Conservation (phyloP, 1,284 basidiomycete species). For the Tilletia caries region DNA sequence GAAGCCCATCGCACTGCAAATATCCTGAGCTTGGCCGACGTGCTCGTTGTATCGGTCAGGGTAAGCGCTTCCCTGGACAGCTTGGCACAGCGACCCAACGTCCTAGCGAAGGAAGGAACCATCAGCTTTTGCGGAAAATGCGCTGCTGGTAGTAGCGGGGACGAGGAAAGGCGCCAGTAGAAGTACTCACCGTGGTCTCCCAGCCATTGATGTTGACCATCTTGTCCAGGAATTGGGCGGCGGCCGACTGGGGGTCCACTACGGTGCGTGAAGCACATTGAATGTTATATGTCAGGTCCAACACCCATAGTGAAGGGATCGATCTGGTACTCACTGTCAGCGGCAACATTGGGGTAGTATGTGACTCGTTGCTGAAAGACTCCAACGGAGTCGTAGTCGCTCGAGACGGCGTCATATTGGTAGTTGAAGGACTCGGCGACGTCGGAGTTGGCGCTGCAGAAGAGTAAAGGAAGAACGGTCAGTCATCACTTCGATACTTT, state of each 20-base stretch:
- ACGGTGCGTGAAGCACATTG: no score
- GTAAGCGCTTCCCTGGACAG: background rate
- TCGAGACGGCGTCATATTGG: background rate
- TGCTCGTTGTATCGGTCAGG: background rate
- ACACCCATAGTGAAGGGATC: background rate
- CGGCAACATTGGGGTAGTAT: constrained; percentile 5
- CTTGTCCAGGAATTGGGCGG: constrained; percentile 4
- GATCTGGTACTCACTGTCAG: background rate
- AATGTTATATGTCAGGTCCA: no score
- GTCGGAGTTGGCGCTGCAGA: background rate
- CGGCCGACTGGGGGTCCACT: background rate
- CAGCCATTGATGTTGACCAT: constrained; percentile 9
- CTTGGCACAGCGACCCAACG: background rate
- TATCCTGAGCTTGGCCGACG: background rate
- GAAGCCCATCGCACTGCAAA: constrained; percentile 3
- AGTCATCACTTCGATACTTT: background rate
- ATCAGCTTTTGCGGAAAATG: no score
- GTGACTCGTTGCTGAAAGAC: constrained; percentile 1
- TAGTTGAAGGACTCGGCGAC: background rate
- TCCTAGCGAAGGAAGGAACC: background rate
- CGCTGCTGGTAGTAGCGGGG: no score
- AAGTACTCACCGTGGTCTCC: background rate
- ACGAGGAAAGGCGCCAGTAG: no score
- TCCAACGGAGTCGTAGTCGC: constrained; percentile 8
- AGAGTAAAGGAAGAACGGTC: background rate